Conservation (phyloP, 495 filamentous ascomycete species). For the Trichoderma asperelloides region DNA sequence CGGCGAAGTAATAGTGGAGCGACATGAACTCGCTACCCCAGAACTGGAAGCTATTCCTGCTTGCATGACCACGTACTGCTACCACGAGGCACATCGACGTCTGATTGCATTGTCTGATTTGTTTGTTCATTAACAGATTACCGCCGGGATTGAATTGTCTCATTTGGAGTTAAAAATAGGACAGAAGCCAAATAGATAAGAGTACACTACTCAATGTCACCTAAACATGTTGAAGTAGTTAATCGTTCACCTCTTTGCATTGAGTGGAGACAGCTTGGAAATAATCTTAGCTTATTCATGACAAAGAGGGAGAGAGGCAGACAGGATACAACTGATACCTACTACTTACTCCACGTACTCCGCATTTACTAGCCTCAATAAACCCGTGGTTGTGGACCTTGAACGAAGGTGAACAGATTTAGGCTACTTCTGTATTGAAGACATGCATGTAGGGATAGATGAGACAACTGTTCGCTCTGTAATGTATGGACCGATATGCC, state of each 20-base stretch:
- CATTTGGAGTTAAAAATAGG: background rate
- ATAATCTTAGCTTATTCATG: background rate
- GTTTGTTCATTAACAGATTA: background rate
- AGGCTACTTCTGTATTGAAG: no score
- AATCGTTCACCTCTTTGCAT: background rate
- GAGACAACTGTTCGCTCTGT: background rate
- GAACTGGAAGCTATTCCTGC: background rate
- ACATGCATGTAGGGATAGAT: background rate
- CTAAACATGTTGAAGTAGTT: background rate
- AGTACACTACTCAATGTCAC: background rate
- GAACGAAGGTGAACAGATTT: background rate
- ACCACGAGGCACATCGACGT: no score
- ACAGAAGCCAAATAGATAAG: background rate
- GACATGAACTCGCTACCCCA: background rate
- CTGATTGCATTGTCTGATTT: no score
- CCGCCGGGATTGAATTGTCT: background rate
- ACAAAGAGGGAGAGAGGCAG: no score
- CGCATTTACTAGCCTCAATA: no score
- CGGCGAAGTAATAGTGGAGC: background rate
- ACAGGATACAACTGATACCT: no score
- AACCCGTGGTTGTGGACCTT: background rate
- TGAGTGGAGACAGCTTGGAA: background rate
- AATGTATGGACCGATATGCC: background rate
- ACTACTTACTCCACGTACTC: no score
- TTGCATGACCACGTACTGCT: background rate